Evolutionary conservation across 2,329 filamentous ascomycete genomes (phyloP).

Genomic region (Neodidymelliopsis sp.): DNA sequence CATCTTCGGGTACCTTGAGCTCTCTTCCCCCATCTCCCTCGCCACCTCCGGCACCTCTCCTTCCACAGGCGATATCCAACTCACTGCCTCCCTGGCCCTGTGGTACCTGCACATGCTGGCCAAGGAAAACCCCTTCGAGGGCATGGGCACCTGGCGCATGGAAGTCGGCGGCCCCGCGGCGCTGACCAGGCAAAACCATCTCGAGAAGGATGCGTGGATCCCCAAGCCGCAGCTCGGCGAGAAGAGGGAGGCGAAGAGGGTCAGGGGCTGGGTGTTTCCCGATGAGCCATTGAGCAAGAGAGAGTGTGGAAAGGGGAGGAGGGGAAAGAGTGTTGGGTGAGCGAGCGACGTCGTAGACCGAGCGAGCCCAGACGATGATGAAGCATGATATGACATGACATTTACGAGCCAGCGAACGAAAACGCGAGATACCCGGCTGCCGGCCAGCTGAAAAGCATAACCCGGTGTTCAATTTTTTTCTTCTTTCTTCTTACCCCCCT

Average conservation of each 20-base stretch:
- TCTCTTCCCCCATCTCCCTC: slow-evolving; percentile 66
- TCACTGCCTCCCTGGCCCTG: slow-evolving; percentile 76
- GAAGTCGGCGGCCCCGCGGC: slow-evolving; percentile 80
- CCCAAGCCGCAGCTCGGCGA: slow-evolving; percentile 74
- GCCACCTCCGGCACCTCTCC: slow-evolving; percentile 50
- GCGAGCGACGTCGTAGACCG: no score
- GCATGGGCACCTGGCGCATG: slow-evolving; percentile 69
- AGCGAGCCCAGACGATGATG: no score
- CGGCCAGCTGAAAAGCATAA: slow-evolving; percentile 19
- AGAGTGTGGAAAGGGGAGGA: slow-evolving; percentile 59
- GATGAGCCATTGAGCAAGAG: slow-evolving; percentile 76
- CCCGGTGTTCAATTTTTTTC: no score
- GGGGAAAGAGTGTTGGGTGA: slow-evolving; percentile 34
- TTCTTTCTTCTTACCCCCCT: no score
- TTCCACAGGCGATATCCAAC: slow-evolving; percentile 54
- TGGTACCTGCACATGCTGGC: slow-evolving; percentile 81
- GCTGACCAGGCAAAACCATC: slow-evolving; percentile 72
- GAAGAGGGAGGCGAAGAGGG: slow-evolving; percentile 78
- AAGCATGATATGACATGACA: slow-evolving; percentile 14
- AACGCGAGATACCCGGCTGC: slow-evolving; percentile 21
- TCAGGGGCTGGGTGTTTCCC: slow-evolving; percentile 77
- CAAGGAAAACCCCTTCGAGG: slow-evolving; percentile 64
- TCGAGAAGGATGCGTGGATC: slow-evolving; percentile 78
- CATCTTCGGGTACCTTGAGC: slow-evolving; percentile 88
- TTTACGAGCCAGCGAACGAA: no score